Base-by-base conservation (phyloP, 768 basidiomycete species). In the Candolleomyces efflorescens region DNA sequence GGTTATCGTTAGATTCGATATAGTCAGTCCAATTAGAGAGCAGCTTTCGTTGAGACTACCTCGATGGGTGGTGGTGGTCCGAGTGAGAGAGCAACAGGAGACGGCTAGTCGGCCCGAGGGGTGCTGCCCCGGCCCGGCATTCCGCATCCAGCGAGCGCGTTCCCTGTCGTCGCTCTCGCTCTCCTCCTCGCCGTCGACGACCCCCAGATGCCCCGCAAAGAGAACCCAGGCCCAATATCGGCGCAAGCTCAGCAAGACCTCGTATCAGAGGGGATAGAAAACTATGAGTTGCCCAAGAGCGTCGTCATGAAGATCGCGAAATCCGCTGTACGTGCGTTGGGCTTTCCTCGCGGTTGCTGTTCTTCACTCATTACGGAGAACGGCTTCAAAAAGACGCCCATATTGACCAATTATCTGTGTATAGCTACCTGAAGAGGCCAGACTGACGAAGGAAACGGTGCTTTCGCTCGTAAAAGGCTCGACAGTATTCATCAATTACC, bases 401-500 rank as follows among this genome's bases (percentile, higher is more conserved):
- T 43, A n/a, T 22, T 55, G 17, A 39, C 9, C 55, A 53, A 46
- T n/a, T 32, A 7, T 32, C 7, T 9, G 27, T n/a, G 24, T 46
- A 37, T 49, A 95, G 94, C 74, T 96, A 3, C 92, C 93, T 5
- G 87, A 92, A 0, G 87, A 85, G 63, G 82, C 87, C 12, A 96
- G 96, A 67, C 71, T 97, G 56, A 90, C 94, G 64, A 96, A 94
- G 61, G 96, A 98, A 58, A 90, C 91, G 0, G 85, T 94, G 0
- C 69, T 90, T 1, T 91, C 93, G 12, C 78, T 97, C 10, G 79
- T 90, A 13, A 94, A 94, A 68, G 88, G 89, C 27, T 92, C 94
- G 3, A 95, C 95, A 0, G 89, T 98, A 53, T 98, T 98, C 70
- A 94, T 99, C 63, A 95, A 90, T 69, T 96, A 94, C 64, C 77